Conservation (phyloP, 331 rosid genomes). For the Quercus tomentella region DNA sequence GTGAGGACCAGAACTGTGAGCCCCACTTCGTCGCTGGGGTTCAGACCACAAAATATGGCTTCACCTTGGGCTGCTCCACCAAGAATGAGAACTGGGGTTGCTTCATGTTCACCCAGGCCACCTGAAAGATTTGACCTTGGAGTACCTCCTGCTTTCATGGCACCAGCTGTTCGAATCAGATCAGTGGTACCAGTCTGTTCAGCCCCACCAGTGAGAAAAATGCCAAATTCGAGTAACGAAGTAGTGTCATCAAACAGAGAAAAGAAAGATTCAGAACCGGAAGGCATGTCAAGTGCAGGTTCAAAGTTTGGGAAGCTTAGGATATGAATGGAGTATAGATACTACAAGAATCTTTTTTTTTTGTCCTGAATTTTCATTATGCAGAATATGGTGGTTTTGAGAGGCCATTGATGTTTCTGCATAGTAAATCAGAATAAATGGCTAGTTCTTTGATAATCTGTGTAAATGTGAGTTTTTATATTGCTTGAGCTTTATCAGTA, state of each 20-base stretch:
- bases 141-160: constrained; percentile 43
- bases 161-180: constrained; percentile 76
- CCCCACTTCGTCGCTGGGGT: constrained; percentile 32
- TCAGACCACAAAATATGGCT: constrained; percentile 34
- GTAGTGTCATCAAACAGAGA: constrained; percentile 16
- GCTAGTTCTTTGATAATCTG: constrained; percentile 8
- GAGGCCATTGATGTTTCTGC: constrained; percentile 14
- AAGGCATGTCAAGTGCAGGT: constrained; percentile 32
- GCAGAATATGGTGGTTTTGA: constrained; percentile 23
- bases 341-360: constrained; percentile 5
- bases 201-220: constrained; percentile 61
- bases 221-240: constrained; percentile 22
- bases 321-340: constrained; percentile 23
- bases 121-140: constrained; percentile 33
- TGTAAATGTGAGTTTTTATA: constrained; percentile 13
- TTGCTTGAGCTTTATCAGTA: constrained; percentile 6
- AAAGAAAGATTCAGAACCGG: constrained; percentile 27
- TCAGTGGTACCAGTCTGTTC: constrained; percentile 85
- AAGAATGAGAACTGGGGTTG: constrained; percentile 43
- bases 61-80: constrained; percentile 36
- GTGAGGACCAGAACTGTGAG: constrained; percentile 28
- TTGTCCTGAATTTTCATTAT: constrained; percentile 9
- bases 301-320: constrained; percentile 41
- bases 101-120: constrained; percentile 29
- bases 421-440: constrained; percentile 15